Evolutionary conservation across 73 alveolate genomes (phyloP).

Genomic region (Tetrahymena thermophila): DNA sequence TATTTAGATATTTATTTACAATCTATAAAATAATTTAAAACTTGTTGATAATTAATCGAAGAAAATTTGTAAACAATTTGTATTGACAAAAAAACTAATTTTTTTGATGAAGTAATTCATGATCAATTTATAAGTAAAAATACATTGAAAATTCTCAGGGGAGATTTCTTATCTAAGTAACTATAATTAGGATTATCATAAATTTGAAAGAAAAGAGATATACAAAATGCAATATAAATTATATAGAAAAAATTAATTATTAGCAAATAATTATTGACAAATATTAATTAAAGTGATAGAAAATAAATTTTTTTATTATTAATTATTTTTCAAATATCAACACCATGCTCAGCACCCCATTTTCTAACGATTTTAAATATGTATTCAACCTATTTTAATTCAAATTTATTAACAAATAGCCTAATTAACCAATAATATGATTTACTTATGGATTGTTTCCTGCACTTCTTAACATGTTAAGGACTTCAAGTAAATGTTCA

Average conservation of each 20-base stretch:
- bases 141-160: too few species aligned
- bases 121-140: too few species aligned
- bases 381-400: constrained; percentile 9
- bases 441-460: constrained; percentile 30
- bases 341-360: constrained; percentile 40
- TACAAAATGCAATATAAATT: neutral
- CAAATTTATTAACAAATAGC: neutral
- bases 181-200: too few species aligned
- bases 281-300: neutral
- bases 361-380: constrained; percentile 20
- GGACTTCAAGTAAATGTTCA: constrained; percentile 7
- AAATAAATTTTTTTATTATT: neutral
- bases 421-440: neutral
- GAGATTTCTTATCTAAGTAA: too few species aligned
- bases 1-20: too few species aligned
- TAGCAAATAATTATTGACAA: neutral
- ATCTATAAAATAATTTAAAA: too few species aligned
- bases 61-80: too few species aligned
- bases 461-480: constrained; percentile 8
- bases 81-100: too few species aligned
- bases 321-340: constrained; percentile 17
- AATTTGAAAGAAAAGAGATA: neutral
- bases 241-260: neutral
- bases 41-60: too few species aligned
- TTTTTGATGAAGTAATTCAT: too few species aligned